phyloP scores from a whole-genome alignment of 805 yeast genomes.

The Tetrapisispora fleetii region DNA sequence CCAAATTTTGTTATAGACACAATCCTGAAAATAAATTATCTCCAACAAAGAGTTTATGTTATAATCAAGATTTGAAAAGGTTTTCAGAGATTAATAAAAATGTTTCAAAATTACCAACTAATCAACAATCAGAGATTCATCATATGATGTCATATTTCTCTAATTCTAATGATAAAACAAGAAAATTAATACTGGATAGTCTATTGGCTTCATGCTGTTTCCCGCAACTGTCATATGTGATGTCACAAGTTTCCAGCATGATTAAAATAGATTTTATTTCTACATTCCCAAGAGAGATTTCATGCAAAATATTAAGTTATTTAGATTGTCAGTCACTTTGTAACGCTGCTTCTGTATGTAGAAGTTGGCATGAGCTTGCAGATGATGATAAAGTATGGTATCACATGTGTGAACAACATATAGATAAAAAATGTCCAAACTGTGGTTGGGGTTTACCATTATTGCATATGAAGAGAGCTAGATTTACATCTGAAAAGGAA shows the following conservation, averaged over 20 bases:
- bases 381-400: slow-evolving; percentile 98
- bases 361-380: slow-evolving; percentile 78
- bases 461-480: slow-evolving; percentile 74
- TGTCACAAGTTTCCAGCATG: slow-evolving; percentile 67
- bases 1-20: slow-evolving; percentile 81
- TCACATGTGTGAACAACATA: slow-evolving; percentile 96
- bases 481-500: slow-evolving; percentile 20
- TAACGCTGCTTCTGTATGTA: slow-evolving; percentile 85
- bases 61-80: slow-evolving; percentile 20
- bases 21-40: slow-evolving; percentile 72
- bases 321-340: slow-evolving; percentile 90
- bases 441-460: slow-evolving; percentile 99
- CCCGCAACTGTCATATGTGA: slow-evolving; percentile 82
- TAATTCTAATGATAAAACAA: slow-evolving; percentile 62
- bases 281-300: slow-evolving; percentile 75
- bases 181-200: slow-evolving; percentile 74
- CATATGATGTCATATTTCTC: slow-evolving; percentile 75
- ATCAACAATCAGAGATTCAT: slow-evolving; percentile 65
- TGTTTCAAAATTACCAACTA: slow-evolving; percentile 39
- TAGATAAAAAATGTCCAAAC: slow-evolving; percentile 92
- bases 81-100: slow-evolving; percentile 23
- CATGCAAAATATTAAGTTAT: slow-evolving; percentile 77
- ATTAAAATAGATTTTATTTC: slow-evolving; percentile 83
- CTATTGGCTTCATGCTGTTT: slow-evolving; percentile 84
- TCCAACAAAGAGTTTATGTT: slow-evolving; percentile 19